Conservation (phyloP, 768 basidiomycete genomes). For the Tricholoma sp. region DNA sequence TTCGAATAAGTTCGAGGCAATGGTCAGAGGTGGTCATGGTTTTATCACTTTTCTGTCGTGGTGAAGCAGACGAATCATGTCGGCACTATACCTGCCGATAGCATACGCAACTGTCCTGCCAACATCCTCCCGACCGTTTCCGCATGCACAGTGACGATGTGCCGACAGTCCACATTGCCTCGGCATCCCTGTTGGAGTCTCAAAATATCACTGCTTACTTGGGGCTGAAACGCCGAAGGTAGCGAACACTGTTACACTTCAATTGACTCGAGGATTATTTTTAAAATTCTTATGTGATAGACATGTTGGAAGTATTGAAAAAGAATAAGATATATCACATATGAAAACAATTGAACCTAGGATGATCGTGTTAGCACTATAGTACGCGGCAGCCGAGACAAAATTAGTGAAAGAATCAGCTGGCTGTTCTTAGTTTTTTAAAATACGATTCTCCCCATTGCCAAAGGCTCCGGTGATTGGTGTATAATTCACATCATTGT, state of each 20-base stretch:
- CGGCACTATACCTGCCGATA: conserved; percentile 3
- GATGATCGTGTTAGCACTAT: conserved; percentile 7
- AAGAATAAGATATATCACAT: neutral
- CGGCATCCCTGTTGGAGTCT: too few species aligned
- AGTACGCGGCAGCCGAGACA: neutral
- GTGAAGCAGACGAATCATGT: conserved; percentile 6
- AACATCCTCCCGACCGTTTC: too few species aligned
- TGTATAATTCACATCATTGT: conserved; percentile 43
- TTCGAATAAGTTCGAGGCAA: neutral
- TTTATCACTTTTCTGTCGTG: neutral
- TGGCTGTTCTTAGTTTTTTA: conserved; percentile 63
- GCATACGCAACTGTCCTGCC: neutral
- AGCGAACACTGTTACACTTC: neutral
- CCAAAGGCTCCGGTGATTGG: conserved; percentile 39
- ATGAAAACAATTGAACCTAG: neutral
- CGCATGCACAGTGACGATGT: too few species aligned
- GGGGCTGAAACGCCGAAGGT: too few species aligned
- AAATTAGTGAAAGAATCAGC: conserved; percentile 32
- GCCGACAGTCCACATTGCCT: too few species aligned
- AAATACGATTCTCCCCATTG: conserved; percentile 36
- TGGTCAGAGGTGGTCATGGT: neutral
- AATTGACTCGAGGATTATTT: neutral
- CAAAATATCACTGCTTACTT: too few species aligned
- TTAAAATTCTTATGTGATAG: neutral
- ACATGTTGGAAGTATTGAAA: neutral